Base-by-base conservation (phyloP, 2,329 filamentous ascomycete species). In the Pyricularia pennisetigena region DNA sequence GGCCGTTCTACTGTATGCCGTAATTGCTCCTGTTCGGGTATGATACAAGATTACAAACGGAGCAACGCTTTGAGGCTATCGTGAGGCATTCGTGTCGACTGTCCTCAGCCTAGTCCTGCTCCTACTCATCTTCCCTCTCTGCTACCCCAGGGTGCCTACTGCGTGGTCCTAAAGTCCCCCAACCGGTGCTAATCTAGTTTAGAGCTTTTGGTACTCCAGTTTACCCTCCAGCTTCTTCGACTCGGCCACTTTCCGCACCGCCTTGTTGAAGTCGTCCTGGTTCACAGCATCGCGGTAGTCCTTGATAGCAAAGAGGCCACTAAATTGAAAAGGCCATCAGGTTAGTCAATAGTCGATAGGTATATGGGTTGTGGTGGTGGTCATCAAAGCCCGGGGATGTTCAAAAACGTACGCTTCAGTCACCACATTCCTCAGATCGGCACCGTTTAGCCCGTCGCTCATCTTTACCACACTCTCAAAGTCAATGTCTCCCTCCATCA, bases 391-490 rank as follows among this genome's bases (percentile, higher is more conserved):
- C 41, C 14, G 41, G 14, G 35, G 35, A 41, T 41, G 20, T 16
- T 62, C 12, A 16, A 28, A 32, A 41, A 88, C 93, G 84, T 86
- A 97, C 93, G 95, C 95, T 85, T 99, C 95, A 16, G 95, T 99
- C 67, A 99, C 94, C 67, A 99, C 94, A 77, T 99, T 99, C 76
- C 95, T 86, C 83, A 99, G 81, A 87, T 99, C 95, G 66, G 95
- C 95, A 77, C 95, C 95, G 80, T 99, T 99, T 74, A 99, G 86
- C 30, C 94, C 94, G 76, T 99, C 95, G 74, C 94, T 97, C 95
- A 99, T 99, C 88, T 99, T 99, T 73, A 99, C 95, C 70, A 99
- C 93, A 75, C 93, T 97, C 86, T 99, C 95, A 76, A 97, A 99
- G 79, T 99, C 96, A 76, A 99, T 93, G 71, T 99, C 95, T 0